Evolutionary conservation across 2,329 filamentous ascomycete genomes (phyloP).

Genomic region (Pseudocercospora eumusae): DNA sequence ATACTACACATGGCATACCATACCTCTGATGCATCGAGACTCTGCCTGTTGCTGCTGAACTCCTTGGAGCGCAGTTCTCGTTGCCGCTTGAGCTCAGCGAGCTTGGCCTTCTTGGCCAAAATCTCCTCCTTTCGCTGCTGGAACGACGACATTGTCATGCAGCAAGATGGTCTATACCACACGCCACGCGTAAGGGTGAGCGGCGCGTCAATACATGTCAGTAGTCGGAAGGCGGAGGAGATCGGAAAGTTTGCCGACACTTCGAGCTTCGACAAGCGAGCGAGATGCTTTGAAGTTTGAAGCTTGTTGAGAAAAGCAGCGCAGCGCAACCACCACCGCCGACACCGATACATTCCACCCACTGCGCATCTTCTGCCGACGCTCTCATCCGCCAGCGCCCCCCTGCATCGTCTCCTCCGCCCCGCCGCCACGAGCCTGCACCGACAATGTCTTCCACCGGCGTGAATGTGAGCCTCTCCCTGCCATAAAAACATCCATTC

Average conservation of each 20-base stretch:
- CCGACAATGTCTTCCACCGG: conserved; percentile 50
- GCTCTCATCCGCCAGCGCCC: not conserved
- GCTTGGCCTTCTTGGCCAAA: conserved; percentile 91
- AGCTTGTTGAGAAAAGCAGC: conserved; percentile 5
- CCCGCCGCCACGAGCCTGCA: not conserved
- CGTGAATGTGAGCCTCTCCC: conserved; percentile 52
- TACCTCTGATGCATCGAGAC: conserved; percentile 71
- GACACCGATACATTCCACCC: not conserved
- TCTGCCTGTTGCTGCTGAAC: conserved; percentile 68
- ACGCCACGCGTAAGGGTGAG: not conserved
- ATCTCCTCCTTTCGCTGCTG: conserved; percentile 92
- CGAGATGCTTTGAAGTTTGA: not conserved
- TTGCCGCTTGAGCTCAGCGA: conserved; percentile 92
- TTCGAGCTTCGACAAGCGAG: not conserved
- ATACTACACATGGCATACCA: conserved; percentile 47
- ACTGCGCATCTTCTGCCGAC: conserved; percentile 9
- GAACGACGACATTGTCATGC: conserved; percentile 36
- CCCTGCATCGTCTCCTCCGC: not conserved
- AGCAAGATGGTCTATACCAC: not conserved
- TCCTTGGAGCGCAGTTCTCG: conserved; percentile 80
- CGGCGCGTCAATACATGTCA: not conserved
- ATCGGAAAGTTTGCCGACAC: not conserved
- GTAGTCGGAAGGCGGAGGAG: not conserved
- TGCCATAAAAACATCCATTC: conserved; percentile 33
- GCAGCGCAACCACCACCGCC: not conserved